Evolutionary conservation across 768 basidiomycete species (phyloP), one percentile per base, ranked within the genome.

Genomic region (Russula sp.): DNA sequence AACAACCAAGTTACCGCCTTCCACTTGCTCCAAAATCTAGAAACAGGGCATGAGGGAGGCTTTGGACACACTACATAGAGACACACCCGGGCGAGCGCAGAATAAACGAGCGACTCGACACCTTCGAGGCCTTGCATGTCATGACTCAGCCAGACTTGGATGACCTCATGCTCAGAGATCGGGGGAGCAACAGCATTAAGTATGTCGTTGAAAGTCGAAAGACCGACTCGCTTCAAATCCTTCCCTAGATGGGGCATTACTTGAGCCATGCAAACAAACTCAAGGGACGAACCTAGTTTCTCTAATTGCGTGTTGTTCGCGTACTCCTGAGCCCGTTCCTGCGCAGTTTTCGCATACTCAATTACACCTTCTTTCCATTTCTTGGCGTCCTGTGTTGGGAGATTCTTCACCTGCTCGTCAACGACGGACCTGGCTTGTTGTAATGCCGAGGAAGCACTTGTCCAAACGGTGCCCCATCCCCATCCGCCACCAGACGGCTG

Each of bases 91-190:
- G 91, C 77, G 50, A 98, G 79, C 2, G 92, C 88, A 26, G 88
- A 85, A 76, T 97, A 98, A 28, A 94, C 91, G n/a, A 99, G 82
- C 13, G 88, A 83, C 76, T 98, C 96, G 49, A 98, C 83, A 8
- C 97, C 97, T 62, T 95, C 94, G 73, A 96, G 98, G 20, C 97
- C 97, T 67, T 83, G 81, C 95, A 99, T 95, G 69, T 97, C 94
- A 76, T 98, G 95, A 71, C 89, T 90, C 44, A 99, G 78, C 89
- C 92, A 93, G 9, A 99, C 87, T 73, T 97, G 87, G 67, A 99
- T 94, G 18, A 98, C 93, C 76, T 99, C 97, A 73, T 98, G 96
- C 74, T 96, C 95, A 28, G 95, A 92, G 70, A 98, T 98, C 14
- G 97, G 97, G 48, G 97, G 97, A 0, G 97, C 97, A 64, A 99